These are phyloP conservation scores for Pholiota conissans DNA, from an alignment of 768 basidiomycete species.

Conservation along the genomic window DNA sequence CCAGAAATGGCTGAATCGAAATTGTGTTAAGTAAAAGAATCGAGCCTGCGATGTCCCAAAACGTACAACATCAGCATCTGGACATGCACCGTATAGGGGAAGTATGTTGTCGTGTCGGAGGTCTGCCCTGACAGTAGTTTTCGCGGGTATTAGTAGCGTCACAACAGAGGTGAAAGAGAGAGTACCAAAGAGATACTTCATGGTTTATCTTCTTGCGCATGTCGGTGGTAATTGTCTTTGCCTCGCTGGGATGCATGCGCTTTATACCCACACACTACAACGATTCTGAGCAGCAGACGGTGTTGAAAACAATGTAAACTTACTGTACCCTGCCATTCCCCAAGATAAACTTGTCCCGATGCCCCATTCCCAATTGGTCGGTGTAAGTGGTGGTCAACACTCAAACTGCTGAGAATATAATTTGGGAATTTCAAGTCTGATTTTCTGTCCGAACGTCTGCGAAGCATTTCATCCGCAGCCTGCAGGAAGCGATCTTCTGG, in stretches of 20 bases:
- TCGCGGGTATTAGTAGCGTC: background rate
- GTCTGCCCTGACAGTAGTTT: background rate
- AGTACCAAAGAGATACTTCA: slow-evolving; percentile 3
- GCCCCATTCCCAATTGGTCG: background rate
- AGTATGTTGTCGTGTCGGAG: slow-evolving; percentile 2
- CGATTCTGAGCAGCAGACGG: background rate
- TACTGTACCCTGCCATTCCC: background rate
- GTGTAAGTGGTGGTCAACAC: background rate
- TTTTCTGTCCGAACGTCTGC: background rate
- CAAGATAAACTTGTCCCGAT: slow-evolving; percentile 1
- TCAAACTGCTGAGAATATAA: slow-evolving; percentile 1
- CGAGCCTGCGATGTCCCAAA: background rate
- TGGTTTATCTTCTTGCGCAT: slow-evolving; percentile 1
- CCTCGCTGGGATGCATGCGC: slow-evolving; percentile 1
- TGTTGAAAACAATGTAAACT: background rate
- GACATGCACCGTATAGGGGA: slow-evolving; percentile 1
- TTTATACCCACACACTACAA: background rate
- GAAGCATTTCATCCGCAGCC: background rate
- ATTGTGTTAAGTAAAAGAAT: background rate
- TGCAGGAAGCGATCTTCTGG: slow-evolving; percentile 1
- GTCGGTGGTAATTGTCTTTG: slow-evolving; percentile 1
- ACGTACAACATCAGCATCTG: slow-evolving; percentile 1
- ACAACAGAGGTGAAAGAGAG: background rate
- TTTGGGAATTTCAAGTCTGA: background rate
- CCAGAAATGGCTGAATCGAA: background rate